phyloP scores from a whole-genome alignment of 176 grass and related monocot genomes.

The Phoenix roebelenii region DNA sequence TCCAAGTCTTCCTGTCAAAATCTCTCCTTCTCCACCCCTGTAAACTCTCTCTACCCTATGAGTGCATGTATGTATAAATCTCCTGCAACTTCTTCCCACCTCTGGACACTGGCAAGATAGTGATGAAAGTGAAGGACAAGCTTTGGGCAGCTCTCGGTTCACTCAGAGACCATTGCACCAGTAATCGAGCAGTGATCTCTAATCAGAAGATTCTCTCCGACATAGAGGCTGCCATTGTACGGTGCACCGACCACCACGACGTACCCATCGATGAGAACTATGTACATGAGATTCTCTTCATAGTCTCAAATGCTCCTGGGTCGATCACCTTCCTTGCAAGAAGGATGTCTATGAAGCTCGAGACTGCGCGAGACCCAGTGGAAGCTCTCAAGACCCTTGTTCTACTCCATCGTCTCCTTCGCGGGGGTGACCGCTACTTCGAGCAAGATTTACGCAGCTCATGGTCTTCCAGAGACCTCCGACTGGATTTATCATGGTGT shows the following conservation, averaged over 20 bases:
- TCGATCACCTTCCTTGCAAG: slow-evolving; percentile 79
- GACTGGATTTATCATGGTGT: slow-evolving; percentile 26
- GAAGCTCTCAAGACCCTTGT: slow-evolving; percentile 50
- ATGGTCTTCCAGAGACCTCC: slow-evolving; percentile 56
- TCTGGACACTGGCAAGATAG: not conserved
- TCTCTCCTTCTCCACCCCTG: slow-evolving; percentile 2
- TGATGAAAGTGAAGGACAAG: slow-evolving; percentile 81
- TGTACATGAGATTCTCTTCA: slow-evolving; percentile 83
- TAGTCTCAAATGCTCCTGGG: slow-evolving; percentile 84
- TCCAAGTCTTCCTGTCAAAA: no score
- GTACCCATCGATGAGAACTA: slow-evolving; percentile 29
- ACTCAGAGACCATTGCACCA: slow-evolving; percentile 50
- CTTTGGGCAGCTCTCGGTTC: slow-evolving; percentile 60
- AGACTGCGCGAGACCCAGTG: slow-evolving; percentile 31
- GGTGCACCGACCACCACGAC: slow-evolving; percentile 42
- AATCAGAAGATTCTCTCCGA: slow-evolving; percentile 44
- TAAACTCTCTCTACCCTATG: slow-evolving; percentile 5
- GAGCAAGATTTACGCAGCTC: slow-evolving; percentile 67
- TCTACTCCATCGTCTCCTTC: slow-evolving; percentile 84
- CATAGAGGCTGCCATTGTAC: slow-evolving; percentile 59
- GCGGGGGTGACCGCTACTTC: slow-evolving; percentile 72
- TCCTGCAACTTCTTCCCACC: no score
- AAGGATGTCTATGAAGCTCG: slow-evolving; percentile 59
- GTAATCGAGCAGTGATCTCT: not conserved
- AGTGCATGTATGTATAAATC: no score